phyloP scores from a whole-genome alignment of 495 filamentous ascomycete genomes.

The Aspergillus indologenus region DNA sequence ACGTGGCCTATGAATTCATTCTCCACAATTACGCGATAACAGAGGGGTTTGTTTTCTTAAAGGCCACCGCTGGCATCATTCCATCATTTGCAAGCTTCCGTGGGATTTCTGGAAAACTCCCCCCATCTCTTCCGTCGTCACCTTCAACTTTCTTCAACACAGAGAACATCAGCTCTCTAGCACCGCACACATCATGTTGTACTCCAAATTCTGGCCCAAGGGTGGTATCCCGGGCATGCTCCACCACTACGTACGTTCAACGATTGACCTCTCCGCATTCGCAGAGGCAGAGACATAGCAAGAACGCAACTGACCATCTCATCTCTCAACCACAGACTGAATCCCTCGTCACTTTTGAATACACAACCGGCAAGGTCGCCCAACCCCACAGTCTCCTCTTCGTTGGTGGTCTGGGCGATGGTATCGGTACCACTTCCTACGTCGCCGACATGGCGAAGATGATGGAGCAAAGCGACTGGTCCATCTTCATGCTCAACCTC shows the following conservation, averaged over 20 bases:
- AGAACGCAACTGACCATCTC: neutral
- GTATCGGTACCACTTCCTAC: conserved; percentile 66
- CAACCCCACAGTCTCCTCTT: conserved; percentile 70
- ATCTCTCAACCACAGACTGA: conserved; percentile 33
- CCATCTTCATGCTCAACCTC: conserved; percentile 60
- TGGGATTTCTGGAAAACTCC: neutral
- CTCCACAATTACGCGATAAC: neutral
- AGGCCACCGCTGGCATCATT: neutral
- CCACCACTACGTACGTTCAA: conserved; percentile 49
- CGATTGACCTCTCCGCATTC: conserved; percentile 2
- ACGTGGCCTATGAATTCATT: neutral
- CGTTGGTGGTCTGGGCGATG: conserved; percentile 78
- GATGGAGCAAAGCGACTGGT: conserved; percentile 58
- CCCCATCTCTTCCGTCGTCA: no score
- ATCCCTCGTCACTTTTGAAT: conserved; percentile 47
- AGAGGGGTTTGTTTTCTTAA: neutral
- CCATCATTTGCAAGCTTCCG: neutral
- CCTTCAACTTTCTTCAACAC: neutral
- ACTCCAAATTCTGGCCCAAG: conserved; percentile 51
- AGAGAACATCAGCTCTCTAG: neutral
- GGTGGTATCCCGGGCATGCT: conserved; percentile 51
- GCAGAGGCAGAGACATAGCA: neutral
- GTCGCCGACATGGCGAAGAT: conserved; percentile 47
- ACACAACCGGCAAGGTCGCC: conserved; percentile 25
- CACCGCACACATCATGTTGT: conserved; percentile 26